phyloP scores from a whole-genome alignment of 495 filamentous ascomycete genomes.

The Aspergillus avenaceus region DNA sequence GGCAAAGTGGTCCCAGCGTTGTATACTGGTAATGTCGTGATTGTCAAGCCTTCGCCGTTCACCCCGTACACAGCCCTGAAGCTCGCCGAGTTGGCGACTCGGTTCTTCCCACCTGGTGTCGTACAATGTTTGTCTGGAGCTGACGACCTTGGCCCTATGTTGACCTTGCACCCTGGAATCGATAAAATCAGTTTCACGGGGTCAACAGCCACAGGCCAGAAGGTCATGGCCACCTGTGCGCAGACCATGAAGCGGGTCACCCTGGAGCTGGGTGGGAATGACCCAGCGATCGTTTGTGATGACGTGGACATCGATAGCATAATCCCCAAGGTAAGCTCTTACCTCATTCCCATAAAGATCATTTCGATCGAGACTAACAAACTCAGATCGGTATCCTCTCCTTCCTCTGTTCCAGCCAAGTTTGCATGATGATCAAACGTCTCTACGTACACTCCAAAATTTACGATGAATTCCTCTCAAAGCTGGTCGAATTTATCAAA shows the following conservation, averaged over 20 bases:
- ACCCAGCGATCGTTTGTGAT: constrained; percentile 63
- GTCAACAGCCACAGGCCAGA: constrained; percentile 47
- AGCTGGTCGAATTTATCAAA: constrained; percentile 53
- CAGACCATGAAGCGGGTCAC: constrained; percentile 58
- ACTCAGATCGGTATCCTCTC: no score
- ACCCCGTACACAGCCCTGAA: constrained; percentile 56
- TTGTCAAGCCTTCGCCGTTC: constrained; percentile 33
- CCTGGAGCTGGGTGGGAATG: constrained; percentile 64
- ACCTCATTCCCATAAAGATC: no score
- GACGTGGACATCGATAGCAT: constrained; percentile 61
- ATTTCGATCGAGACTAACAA: no score
- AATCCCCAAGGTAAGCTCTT: no score
- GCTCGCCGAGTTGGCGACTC: constrained; percentile 51
- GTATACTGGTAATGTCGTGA: constrained; percentile 60
- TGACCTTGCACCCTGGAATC: constrained; percentile 50
- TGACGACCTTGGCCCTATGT: constrained; percentile 50
- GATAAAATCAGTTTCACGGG: constrained; percentile 67
- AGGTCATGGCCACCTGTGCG: constrained; percentile 44
- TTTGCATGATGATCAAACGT: constrained; percentile 61
- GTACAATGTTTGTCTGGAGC: constrained; percentile 56
- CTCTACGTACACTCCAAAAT: constrained; percentile 67
- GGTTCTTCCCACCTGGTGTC: constrained; percentile 55
- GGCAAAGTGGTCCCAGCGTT: constrained; percentile 59
- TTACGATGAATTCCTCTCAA: constrained; percentile 56
- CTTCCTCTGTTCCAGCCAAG: no score